Percentiles rank a stretch among this genome's conserved stretches.
phyloP scores from a whole-genome alignment of 164 flowering plant species.

The Paratinospora sagittata region DNA sequence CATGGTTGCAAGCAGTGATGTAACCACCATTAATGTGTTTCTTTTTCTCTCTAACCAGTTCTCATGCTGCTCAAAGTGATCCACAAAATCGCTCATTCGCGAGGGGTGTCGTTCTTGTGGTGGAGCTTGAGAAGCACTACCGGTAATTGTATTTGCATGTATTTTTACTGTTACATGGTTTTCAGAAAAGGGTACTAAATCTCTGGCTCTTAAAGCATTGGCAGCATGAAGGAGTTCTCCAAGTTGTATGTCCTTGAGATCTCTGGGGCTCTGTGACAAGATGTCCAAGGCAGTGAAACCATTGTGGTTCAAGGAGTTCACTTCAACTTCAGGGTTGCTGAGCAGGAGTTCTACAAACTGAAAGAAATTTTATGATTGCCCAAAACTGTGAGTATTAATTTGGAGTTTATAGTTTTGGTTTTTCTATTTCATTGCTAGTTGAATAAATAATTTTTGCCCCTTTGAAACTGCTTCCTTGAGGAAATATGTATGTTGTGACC shows the following conservation, averaged over 20 bases:
- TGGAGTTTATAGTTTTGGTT: too few species aligned
- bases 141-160: not conserved
- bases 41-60: not conserved
- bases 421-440: too few species aligned
- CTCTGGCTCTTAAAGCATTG: not conserved
- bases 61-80: not conserved
- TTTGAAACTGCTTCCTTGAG: too few species aligned
- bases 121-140: too few species aligned
- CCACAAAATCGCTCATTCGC: too few species aligned
- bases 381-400: too few species aligned
- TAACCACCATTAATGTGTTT: not conserved
- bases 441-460: too few species aligned
- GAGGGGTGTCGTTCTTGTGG: not conserved
- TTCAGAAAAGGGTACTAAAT: too few species aligned
- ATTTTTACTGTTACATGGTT: not conserved
- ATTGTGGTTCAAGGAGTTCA: not conserved
- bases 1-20: not conserved
- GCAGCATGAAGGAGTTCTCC: not conserved
- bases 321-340: not conserved
- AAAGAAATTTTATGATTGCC: too few species aligned
- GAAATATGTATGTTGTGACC: too few species aligned
- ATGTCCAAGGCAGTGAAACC: conserved; percentile 13
- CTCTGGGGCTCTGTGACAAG: not conserved
- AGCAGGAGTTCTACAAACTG: conserved; percentile 8
- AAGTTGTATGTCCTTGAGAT: not conserved